phyloP scores from a whole-genome alignment of 306 rosid species.

The Prunus mongolica region DNA sequence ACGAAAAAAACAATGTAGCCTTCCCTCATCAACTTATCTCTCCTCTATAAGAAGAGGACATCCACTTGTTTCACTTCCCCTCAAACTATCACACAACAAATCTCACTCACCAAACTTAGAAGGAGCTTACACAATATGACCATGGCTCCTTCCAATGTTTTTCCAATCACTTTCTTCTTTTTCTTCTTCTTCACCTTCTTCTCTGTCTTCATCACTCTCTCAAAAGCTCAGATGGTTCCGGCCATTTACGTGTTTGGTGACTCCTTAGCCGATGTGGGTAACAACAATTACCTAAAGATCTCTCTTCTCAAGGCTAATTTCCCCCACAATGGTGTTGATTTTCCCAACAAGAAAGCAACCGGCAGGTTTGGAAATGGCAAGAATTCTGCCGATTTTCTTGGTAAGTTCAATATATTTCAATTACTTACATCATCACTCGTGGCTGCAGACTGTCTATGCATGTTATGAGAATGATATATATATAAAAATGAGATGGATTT shows the following conservation, averaged over 20 bases:
- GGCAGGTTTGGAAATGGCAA: constrained; percentile 49
- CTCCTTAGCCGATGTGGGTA: constrained; percentile 77
- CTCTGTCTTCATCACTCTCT: constrained; percentile 8
- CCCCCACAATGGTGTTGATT: constrained; percentile 43
- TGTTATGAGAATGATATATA: not conserved
- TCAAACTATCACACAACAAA: constrained; percentile 4
- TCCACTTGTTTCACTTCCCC: constrained; percentile 4
- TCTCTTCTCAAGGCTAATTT: constrained; percentile 47
- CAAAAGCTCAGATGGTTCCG: constrained; percentile 45
- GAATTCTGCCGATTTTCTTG: constrained; percentile 47
- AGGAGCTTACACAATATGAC: not conserved
- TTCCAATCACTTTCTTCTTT: not conserved
- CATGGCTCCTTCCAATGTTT: not conserved
- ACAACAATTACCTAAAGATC: constrained; percentile 56
- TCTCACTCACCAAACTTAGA: not conserved
- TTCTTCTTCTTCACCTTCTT: constrained; percentile 15
- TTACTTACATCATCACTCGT: not conserved
- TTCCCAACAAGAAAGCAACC: constrained; percentile 29
- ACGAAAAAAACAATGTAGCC: not conserved
- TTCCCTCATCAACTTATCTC: not conserved
- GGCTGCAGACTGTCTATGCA: not conserved
- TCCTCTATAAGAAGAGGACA: constrained; percentile 24
- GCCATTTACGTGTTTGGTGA: constrained; percentile 79
- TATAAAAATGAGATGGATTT: too few species aligned
- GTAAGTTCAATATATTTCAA: constrained; percentile 8